phyloP scores from a whole-genome alignment of 768 basidiomycete species.

The Galerina marginata region DNA sequence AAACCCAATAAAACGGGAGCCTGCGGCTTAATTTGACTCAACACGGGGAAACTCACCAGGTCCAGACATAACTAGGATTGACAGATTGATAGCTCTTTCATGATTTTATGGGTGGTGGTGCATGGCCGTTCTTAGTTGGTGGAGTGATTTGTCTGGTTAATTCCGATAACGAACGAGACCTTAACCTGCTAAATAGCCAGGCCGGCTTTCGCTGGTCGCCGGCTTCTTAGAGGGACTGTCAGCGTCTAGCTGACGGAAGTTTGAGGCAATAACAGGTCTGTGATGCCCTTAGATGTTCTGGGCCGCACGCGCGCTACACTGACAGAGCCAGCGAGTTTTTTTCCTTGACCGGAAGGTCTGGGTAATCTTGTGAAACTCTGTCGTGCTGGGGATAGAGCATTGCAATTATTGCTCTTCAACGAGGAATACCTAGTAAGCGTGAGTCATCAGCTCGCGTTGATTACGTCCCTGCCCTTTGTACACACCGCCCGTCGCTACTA shows the following conservation, averaged over 20 bases:
- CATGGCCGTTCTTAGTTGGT: slow-evolving; percentile 90
- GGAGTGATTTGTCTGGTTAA: slow-evolving; percentile 98
- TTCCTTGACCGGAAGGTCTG: slow-evolving; percentile 76
- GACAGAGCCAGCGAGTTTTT: slow-evolving; percentile 86
- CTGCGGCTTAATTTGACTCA: slow-evolving; percentile 82
- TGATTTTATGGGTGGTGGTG: slow-evolving; percentile 88
- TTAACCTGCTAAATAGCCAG: slow-evolving; percentile 92
- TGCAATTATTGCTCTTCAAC: slow-evolving; percentile 93
- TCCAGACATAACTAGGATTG: slow-evolving; percentile 79
- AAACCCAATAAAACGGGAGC: slow-evolving; percentile 42
- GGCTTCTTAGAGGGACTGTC: slow-evolving; percentile 89
- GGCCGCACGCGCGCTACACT: slow-evolving; percentile 89
- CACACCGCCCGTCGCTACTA: slow-evolving; percentile 91
- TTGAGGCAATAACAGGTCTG: slow-evolving; percentile 92
- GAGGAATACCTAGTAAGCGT: slow-evolving; percentile 89
- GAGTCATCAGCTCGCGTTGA: slow-evolving; percentile 90
- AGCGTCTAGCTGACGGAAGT: slow-evolving; percentile 82
- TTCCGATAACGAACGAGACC: slow-evolving; percentile 95
- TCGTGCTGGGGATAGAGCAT: slow-evolving; percentile 78
- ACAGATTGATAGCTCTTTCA: slow-evolving; percentile 87
- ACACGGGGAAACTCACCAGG: slow-evolving; percentile 70
- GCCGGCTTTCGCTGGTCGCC: slow-evolving; percentile 73
- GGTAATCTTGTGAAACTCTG: slow-evolving; percentile 45
- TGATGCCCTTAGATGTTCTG: slow-evolving; percentile 92
- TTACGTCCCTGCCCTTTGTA: slow-evolving; percentile 92